A percentile compares a stretch with the other conserved stretches of the same genome.
Conservation (phyloP, 2,329 filamentous ascomycete genomes). For the Epichloe gansuensis region DNA sequence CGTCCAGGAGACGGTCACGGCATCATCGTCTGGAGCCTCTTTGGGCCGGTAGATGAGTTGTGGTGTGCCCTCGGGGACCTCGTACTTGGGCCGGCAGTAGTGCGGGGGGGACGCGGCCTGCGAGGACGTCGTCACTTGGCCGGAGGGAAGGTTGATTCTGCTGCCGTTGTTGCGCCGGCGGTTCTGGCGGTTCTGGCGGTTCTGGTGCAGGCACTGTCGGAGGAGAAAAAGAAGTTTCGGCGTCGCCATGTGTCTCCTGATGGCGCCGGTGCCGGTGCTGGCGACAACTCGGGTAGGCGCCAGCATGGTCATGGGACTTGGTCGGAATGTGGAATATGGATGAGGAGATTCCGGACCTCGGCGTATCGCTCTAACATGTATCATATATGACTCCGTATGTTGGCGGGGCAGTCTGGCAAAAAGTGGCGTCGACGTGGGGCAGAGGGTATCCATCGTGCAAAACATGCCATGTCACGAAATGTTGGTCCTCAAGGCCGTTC, state of each 20-base stretch:
- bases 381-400: too few species aligned
- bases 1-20: slow-evolving; percentile 15
- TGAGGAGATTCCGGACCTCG: background rate
- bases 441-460: background rate
- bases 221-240: background rate
- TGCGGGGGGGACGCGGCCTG: background rate
- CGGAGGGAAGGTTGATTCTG: too few species aligned
- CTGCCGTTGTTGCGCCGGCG: too few species aligned
- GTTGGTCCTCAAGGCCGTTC: background rate
- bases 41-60: slow-evolving; percentile 6
- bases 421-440: background rate
- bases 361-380: too few species aligned
- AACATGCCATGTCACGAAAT: background rate
- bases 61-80: slow-evolving; percentile 7
- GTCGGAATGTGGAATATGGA: background rate
- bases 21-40: background rate
- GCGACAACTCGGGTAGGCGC: background rate
- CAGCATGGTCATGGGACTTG: background rate
- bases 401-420: background rate
- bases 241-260: background rate
- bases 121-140: background rate
- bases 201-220: background rate
- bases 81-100: slow-evolving; percentile 7
- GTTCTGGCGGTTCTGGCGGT: background rate
- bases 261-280: background rate